Evolutionary conservation across 345 rosid genomes (phyloP), one percentile per base, ranked within the genome.

Genomic region (Eucalyptus virginea): DNA sequence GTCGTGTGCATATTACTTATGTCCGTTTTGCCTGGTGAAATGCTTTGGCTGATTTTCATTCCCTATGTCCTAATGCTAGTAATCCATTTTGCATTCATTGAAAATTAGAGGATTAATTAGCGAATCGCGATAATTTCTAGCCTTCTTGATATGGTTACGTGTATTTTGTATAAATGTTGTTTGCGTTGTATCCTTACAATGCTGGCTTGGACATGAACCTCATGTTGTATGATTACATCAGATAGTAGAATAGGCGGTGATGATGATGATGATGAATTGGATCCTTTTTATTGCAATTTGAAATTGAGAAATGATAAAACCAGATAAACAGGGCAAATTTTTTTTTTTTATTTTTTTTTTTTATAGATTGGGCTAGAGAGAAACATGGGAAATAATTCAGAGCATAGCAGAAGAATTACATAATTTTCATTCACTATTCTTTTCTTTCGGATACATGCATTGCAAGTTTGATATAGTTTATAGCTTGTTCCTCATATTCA

Each of bases 91-190:
- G 28, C 62, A 56, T 56, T 56, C 12, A 9, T 56, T 56, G 28
- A 23, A 23, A 24, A 56, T 23, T 56, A 56, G 1, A 56, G 1
- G 0, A 56, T 0, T 60, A 28, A 60, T 60, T 60, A 60, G 32
- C 0, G 1, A 60, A 60, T 12, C 8, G 1, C 2, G 16, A 6
- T 11, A 11, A 28, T 28, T 26, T 26, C 0, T 6, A 28, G 15
- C 67, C 12, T 26, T 60, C 32, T 12, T 5, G 15, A 11, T 60
- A 28, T 60, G 67, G 11, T 56, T 56, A 21, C 0, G 30, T 21
- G 11, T 23, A 56, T 56, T 56, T 23, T 1, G 0, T 56, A 56
- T 23, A 0, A 56, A 56, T 56, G 26, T 9, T 0, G 3, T 23
- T 56, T 56, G 62, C 11, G 1, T 1, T 21, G 6, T 23, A 23